Conservation (phyloP, 1,284 basidiomycete genomes). For the Vanrija humicola region DNA sequence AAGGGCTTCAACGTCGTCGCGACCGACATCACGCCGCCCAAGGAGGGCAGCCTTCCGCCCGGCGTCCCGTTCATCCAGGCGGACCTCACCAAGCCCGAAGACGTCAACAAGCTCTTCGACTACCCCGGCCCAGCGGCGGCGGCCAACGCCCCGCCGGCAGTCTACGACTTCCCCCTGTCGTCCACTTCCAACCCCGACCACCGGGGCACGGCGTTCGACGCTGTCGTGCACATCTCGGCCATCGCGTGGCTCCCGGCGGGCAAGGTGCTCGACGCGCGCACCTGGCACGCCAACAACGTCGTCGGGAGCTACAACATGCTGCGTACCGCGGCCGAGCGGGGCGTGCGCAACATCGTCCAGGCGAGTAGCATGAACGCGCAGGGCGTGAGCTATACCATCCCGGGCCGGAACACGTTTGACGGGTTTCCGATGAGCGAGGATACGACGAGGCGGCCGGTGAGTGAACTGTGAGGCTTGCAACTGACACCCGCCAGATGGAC, state of each 20-base stretch:
- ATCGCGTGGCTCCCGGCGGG: slow-evolving; percentile 33
- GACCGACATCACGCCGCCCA: slow-evolving; percentile 30
- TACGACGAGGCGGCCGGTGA: slow-evolving; percentile 23
- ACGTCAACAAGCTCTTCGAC: slow-evolving; percentile 27
- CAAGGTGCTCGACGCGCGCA: slow-evolving; percentile 22
- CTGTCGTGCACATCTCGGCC: slow-evolving; percentile 46
- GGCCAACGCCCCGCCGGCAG: background rate
- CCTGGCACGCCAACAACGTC: slow-evolving; percentile 46
- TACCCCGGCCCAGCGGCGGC: slow-evolving; percentile 2
- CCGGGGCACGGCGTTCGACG: slow-evolving; percentile 21
- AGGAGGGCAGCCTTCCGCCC: slow-evolving; percentile 1
- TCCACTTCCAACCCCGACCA: too few relatives aligned
- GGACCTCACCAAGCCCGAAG: slow-evolving; percentile 28
- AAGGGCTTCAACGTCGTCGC: slow-evolving; percentile 34
- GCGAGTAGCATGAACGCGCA: slow-evolving; percentile 43
- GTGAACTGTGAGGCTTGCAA: too few relatives aligned
- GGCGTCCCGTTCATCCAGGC: slow-evolving; percentile 19
- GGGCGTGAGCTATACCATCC: slow-evolving; percentile 31
- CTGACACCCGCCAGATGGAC: slow-evolving; percentile 26
- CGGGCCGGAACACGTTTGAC: slow-evolving; percentile 25
- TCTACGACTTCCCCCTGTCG: too few relatives aligned
- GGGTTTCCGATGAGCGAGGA: slow-evolving; percentile 37
- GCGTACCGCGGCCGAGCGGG: slow-evolving; percentile 36
- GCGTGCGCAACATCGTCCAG: slow-evolving; percentile 42
- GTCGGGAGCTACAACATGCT: slow-evolving; percentile 39